phyloP scores from a whole-genome alignment of 1,139 yeast species.

The Yamadazyma trypodendri region DNA sequence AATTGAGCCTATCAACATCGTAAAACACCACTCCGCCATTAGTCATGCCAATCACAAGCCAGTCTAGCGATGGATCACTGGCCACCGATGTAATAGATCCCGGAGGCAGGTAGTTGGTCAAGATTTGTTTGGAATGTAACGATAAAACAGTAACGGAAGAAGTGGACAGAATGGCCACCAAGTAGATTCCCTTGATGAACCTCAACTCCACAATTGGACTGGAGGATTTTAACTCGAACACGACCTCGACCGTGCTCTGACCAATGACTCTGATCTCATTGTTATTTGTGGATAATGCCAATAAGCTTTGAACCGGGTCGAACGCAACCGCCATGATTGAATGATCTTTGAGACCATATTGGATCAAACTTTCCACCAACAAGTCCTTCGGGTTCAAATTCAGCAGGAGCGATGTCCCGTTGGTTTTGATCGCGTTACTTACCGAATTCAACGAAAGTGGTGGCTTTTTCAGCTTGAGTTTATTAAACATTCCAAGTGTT shows the following conservation, averaged over 20 bases:
- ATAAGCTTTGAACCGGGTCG: constrained; percentile 84
- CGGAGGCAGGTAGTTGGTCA: constrained; percentile 57
- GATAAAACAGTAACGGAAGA: constrained; percentile 66
- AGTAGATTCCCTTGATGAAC: constrained; percentile 77
- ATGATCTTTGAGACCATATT: constrained; percentile 38
- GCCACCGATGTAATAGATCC: constrained; percentile 67
- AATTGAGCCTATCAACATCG: constrained; percentile 75
- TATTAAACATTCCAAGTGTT: constrained; percentile 39
- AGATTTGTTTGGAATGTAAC: constrained; percentile 57
- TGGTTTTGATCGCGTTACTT: constrained; percentile 53
- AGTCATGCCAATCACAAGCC: constrained; percentile 76
- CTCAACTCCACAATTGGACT: constrained; percentile 55
- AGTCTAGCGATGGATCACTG: constrained; percentile 85
- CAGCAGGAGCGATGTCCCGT: constrained; percentile 36
- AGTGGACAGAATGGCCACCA: constrained; percentile 61
- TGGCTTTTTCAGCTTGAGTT: constrained; percentile 44
- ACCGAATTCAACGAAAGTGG: constrained; percentile 51
- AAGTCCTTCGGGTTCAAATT: constrained; percentile 38
- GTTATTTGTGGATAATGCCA: constrained; percentile 73
- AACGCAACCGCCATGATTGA: constrained; percentile 64
- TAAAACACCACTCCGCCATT: constrained; percentile 76
- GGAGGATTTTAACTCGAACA: constrained; percentile 51
- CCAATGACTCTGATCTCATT: constrained; percentile 82
- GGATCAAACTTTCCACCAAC: constrained; percentile 33
- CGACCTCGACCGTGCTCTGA: constrained; percentile 76